Percentiles rank a stretch among this genome's conserved stretches.
phyloP scores from a whole-genome alignment of 257 asterid species.

The Knoxia roxburghii region DNA sequence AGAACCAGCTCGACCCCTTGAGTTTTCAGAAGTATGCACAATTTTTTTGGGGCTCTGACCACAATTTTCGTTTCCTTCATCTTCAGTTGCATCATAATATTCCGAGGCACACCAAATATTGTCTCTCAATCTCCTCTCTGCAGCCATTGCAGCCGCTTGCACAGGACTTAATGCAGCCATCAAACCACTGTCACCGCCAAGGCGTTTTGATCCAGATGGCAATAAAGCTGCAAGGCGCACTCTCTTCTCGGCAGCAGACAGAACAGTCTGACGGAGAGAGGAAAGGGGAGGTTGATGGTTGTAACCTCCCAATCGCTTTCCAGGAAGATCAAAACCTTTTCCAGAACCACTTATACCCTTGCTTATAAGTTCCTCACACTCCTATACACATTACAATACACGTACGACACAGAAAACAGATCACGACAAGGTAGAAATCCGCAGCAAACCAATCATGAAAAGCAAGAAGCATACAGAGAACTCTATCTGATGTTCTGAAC shows the following conservation, averaged over 20 bases:
- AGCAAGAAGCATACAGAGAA: not conserved
- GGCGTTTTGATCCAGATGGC: constrained; percentile 75
- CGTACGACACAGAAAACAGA: not conserved
- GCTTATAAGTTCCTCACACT: constrained; percentile 77
- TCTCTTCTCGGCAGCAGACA: constrained; percentile 85
- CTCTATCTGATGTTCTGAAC: too few relatives aligned
- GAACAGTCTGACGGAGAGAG: constrained; percentile 56
- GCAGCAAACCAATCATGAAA: not conserved
- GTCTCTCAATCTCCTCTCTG: constrained; percentile 85
- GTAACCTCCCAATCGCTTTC: constrained; percentile 77
- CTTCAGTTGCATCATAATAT: constrained; percentile 43
- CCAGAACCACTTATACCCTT: constrained; percentile 74
- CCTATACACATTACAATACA: constrained; percentile 27
- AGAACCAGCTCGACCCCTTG: constrained; percentile 15
- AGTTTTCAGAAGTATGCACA: constrained; percentile 33
- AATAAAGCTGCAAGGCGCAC: constrained; percentile 56
- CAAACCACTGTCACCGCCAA: constrained; percentile 78
- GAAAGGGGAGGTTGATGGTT: constrained; percentile 46
- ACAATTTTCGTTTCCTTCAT: constrained; percentile 56
- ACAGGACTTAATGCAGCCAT: constrained; percentile 70
- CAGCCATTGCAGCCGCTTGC: constrained; percentile 99
- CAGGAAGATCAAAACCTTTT: constrained; percentile 87
- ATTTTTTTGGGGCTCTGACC: constrained; percentile 30
- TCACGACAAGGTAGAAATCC: not conserved
- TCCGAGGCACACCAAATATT: constrained; percentile 94